Evolutionary conservation across 2,329 filamentous ascomycete genomes (phyloP).

Genomic region (Botrytis medusae): DNA sequence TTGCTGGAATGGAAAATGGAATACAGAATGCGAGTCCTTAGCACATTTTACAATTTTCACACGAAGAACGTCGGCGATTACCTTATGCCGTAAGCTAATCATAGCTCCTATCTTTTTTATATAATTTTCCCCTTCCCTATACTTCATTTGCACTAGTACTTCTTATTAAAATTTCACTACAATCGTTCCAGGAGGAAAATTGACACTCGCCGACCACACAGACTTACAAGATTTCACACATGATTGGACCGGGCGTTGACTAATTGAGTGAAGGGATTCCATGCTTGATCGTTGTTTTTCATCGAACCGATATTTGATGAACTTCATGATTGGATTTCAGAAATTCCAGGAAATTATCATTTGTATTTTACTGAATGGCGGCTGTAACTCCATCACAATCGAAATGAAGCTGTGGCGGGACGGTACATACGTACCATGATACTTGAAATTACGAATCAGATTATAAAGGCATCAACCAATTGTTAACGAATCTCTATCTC

Average conservation of each 20-base stretch:
- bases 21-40: neutral
- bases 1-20: neutral
- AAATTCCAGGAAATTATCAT: neutral
- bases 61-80: neutral
- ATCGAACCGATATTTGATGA: neutral
- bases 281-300: neutral
- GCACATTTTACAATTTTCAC: neutral
- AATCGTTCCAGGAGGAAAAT: neutral
- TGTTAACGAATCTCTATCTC: neutral
- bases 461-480: neutral
- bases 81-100: neutral
- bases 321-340: neutral
- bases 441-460: neutral
- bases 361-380: neutral
- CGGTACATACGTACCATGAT: neutral
- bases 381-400: neutral
- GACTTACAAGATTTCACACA: neutral
- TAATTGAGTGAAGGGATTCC: neutral
- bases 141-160: neutral
- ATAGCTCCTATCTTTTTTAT: neutral
- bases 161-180: neutral
- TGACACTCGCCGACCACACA: neutral
- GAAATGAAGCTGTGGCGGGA: neutral
- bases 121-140: neutral
- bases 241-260: neutral